Conservation (phyloP, 2,329 filamentous ascomycete genomes). For the Calonectria ilicicola region DNA sequence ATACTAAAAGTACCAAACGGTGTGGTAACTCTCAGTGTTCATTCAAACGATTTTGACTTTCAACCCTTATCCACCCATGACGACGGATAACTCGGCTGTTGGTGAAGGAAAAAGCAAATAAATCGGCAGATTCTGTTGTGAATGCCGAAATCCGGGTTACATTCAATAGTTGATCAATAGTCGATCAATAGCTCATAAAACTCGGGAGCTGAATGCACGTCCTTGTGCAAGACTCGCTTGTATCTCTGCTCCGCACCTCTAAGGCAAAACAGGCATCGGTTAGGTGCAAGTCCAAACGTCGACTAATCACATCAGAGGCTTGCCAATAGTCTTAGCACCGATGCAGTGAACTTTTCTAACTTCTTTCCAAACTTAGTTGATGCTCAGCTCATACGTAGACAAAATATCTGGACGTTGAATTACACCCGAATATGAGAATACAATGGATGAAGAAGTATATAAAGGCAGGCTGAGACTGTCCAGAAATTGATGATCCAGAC, state of each 20-base stretch:
- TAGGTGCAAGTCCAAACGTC: background rate
- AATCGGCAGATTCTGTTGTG: background rate
- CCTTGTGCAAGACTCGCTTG: background rate
- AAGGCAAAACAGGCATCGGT: background rate
- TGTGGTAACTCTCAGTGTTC: too few relatives aligned
- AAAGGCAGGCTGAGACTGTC: background rate
- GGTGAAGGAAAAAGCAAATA: too few relatives aligned
- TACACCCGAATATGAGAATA: background rate
- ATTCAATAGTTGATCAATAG: background rate
- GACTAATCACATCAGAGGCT: background rate
- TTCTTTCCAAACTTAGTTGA: background rate
- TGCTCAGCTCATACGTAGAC: background rate
- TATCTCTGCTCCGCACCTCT: background rate
- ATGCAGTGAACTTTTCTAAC: background rate
- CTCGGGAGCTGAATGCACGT: background rate
- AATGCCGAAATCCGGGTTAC: background rate
- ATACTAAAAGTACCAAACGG: too few relatives aligned
- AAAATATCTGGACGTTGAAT: background rate
- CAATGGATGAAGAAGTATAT: background rate
- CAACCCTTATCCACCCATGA: too few relatives aligned
- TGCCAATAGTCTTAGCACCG: background rate
- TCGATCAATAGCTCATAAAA: background rate
- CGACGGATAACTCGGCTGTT: too few relatives aligned
- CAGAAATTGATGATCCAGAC: background rate
- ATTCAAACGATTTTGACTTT: too few relatives aligned